phyloP scores from a whole-genome alignment of 78 protist species.

The Anaeramoeba ignava region DNA sequence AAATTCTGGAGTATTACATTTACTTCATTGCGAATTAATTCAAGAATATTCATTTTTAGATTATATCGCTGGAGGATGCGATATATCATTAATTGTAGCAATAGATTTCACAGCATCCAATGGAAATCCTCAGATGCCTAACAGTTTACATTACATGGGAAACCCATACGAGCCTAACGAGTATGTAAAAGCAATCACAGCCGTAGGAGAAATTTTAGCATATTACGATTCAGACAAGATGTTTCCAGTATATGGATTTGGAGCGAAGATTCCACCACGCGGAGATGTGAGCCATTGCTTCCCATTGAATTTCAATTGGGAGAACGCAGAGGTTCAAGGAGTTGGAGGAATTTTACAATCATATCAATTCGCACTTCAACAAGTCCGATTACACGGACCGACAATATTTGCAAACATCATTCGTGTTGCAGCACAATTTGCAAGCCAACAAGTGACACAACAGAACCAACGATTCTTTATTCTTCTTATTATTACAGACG shows the following conservation, averaged over 20 bases:
- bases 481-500: slow-evolving; percentile 34
- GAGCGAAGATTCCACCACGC: slow-evolving; percentile 34
- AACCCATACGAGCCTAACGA: slow-evolving; percentile 16
- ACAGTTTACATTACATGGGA: neutral
- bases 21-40: neutral
- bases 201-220: slow-evolving; percentile 36
- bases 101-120: neutral
- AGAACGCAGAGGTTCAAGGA: slow-evolving; percentile 15
- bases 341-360: slow-evolving; percentile 7
- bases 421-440: neutral
- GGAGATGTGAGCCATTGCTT: slow-evolving; percentile 40
- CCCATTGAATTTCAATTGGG: slow-evolving; percentile 25
- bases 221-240: slow-evolving; percentile 49
- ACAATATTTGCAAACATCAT: slow-evolving; percentile 23
- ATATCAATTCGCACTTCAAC: slow-evolving; percentile 10
- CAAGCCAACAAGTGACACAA: slow-evolving; percentile 7
- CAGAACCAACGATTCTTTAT: slow-evolving; percentile 8
- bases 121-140: neutral
- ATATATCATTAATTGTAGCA: neutral
- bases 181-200: slow-evolving; percentile 14
- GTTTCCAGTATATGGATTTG: slow-evolving; percentile 67
- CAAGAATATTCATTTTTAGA: neutral
- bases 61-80: slow-evolving; percentile 1
- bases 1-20: neutral
- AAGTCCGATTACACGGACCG: slow-evolving; percentile 17